A percentile compares a stretch with the other conserved stretches of the same genome.
phyloP scores from a whole-genome alignment of 441 rosid species.

The Populus hybrid region DNA sequence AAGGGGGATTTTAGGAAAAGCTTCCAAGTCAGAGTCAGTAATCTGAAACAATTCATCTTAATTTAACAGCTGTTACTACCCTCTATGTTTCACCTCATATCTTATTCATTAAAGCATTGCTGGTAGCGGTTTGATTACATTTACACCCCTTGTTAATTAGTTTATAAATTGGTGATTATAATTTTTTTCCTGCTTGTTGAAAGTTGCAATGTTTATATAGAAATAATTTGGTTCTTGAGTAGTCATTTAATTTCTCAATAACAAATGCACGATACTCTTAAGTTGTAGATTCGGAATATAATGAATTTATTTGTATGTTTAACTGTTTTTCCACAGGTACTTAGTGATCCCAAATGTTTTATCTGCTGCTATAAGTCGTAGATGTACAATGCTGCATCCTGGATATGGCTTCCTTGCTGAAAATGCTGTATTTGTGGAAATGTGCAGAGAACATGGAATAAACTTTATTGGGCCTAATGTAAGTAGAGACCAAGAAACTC shows the following conservation, averaged over 20 bases:
- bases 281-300: background rate
- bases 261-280: background rate
- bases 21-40: background rate
- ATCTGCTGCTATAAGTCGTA: constrained; percentile 87
- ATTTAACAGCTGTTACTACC: background rate
- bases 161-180: background rate
- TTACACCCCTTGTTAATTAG: too few species aligned
- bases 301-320: background rate
- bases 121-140: background rate
- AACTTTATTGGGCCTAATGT: constrained; percentile 98
- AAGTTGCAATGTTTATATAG: background rate
- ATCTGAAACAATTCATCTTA: background rate
- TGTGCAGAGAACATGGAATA: constrained; percentile 92
- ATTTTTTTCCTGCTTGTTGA: background rate
- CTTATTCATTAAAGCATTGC: background rate
- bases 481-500: constrained; percentile 25
- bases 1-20: background rate
- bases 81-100: background rate
- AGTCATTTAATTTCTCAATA: background rate
- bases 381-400: constrained; percentile 97
- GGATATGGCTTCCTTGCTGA: constrained; percentile 99
- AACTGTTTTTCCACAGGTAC: constrained; percentile 46
- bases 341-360: constrained; percentile 83
- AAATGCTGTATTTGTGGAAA: constrained; percentile 89
- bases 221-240: background rate